Base-by-base conservation (phyloP, 306 rosid genomes). In the Vigna hirtella region DNA sequence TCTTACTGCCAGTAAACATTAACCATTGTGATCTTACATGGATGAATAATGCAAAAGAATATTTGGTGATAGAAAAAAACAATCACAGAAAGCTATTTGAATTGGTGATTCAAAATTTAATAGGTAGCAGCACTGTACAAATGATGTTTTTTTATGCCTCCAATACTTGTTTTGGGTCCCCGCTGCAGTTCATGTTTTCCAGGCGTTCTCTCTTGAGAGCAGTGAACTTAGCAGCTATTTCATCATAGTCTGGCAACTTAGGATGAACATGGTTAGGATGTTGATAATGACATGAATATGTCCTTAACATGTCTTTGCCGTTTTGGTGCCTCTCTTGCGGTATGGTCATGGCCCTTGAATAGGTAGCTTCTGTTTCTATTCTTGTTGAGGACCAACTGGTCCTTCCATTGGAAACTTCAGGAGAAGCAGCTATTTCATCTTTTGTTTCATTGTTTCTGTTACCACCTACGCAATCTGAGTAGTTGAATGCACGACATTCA, bases 251-350 rank as follows among this genome's bases (percentile, higher is more conserved):
- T 0, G 97, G 98, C 84, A 94, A 77, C 83, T 91, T 91, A 0
- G 97, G 98, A 85, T 94, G 98, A 68, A 94, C 96, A 82, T 94
- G 98, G 4, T 80, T 86, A 2, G 93, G 94, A 68, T 80, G 45
- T 48, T 57, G 82, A 52, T 78, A 55, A 38, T 88, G 86, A 80
- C 85, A 90, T 20, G 98, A 88, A 57, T 71, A 88, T 36, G 92
- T 89, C 65, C 97, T 72, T 65, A 74, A 74, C 65, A 89, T 81
- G 62, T 80, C 90, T 50, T 80, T 83, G 16, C 18, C 9, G 3
- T 80, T 80, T 24, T 51, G 85, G 1, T 61, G 47, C 42, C 90
- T 75, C 83, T 86, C 91, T 30, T 72, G 83, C 1, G 91, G 93
- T 91, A 91, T 80, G 20, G 97, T 89, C 87, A 61, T 81, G 2